Evolutionary conservation across 1,284 basidiomycete species (phyloP).

Genomic region (Phellinidium pouzarii): DNA sequence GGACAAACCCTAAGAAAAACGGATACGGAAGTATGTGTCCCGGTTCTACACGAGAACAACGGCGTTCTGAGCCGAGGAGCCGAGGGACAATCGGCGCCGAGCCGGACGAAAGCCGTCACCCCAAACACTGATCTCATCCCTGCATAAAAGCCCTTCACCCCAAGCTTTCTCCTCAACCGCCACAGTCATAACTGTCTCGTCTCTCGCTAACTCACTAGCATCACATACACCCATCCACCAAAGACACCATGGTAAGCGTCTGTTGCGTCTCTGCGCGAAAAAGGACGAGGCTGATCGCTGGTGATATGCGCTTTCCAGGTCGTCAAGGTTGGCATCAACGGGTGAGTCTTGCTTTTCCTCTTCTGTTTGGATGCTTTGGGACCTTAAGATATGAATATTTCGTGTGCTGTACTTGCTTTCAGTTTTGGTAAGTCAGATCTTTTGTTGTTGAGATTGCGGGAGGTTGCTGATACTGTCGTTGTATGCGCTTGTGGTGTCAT

Average conservation of each 20-base stretch:
- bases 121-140: background rate
- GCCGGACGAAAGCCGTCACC: background rate
- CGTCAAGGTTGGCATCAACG: slow-evolving; percentile 90
- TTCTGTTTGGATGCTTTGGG: background rate
- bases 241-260: slow-evolving; percentile 9
- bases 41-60: background rate
- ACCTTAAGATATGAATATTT: slow-evolving; percentile 21
- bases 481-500: slow-evolving; percentile 15
- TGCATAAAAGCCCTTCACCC: background rate
- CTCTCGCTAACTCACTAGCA: background rate
- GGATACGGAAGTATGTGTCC: background rate
- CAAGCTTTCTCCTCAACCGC: slow-evolving; percentile 9
- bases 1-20: background rate
- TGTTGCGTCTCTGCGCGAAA: background rate
- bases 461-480: slow-evolving; percentile 13
- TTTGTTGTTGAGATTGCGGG: background rate
- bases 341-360: slow-evolving; percentile 39
- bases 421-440: slow-evolving; percentile 70
- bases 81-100: background rate
- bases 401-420: slow-evolving; percentile 20
- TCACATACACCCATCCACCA: background rate
- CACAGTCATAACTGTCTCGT: background rate
- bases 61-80: background rate
- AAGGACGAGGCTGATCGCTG: background rate
- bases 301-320: slow-evolving; percentile 3